Evolutionary conservation across 371 early-diverging fungal genomes (phyloP), one percentile per base, ranked within the genome.

Genomic region (Mortierella sp.): DNA sequence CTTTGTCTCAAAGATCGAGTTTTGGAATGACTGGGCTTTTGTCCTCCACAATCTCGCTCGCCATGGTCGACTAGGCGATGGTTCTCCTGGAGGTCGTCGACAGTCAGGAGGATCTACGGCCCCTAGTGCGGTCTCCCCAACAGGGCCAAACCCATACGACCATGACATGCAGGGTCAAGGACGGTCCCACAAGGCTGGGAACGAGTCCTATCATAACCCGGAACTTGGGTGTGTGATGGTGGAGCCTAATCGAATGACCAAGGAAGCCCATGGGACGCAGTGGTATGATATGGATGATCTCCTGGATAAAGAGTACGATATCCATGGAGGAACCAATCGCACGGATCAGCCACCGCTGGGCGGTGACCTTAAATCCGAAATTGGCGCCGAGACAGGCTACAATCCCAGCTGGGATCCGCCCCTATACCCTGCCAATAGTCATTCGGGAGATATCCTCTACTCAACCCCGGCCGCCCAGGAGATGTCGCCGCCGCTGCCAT

Each of bases 221-320:
- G 37, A 37, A 37, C 37, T 37, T 37, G 37, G 37, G 5, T 37
- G 37, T 9, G 37, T 37, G 37, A 37, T 37, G 37, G 37, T 37
- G 37, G 37, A 37, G 9, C 37, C 37, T 3, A 37, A 37, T 37
- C 37, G 37, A 37, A 37, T 62, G 43, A 65, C 62, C 19, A 57
- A 15, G 30, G 62, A 26, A 12, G 21, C 57, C 18, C 28, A 63
- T 50, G 60, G 51, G n/a, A n/a, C 69, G 12, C 77, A 76, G 45
- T 76, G 77, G 77, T 76, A 76, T 12, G 72, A 72, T 44, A 76
- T 76, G 77, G 77, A 76, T 21, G 77, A 71, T 25, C 68, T 76
- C n/a, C 43, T 76, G 19, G 77, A 76, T 56, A 76, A 72, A 55
- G 72, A 76, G 9, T 71, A 68, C 19, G 72, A 76, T 14, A 64